Conservation (phyloP, 1,284 basidiomycete species). For the Ganoderma sinense region DNA sequence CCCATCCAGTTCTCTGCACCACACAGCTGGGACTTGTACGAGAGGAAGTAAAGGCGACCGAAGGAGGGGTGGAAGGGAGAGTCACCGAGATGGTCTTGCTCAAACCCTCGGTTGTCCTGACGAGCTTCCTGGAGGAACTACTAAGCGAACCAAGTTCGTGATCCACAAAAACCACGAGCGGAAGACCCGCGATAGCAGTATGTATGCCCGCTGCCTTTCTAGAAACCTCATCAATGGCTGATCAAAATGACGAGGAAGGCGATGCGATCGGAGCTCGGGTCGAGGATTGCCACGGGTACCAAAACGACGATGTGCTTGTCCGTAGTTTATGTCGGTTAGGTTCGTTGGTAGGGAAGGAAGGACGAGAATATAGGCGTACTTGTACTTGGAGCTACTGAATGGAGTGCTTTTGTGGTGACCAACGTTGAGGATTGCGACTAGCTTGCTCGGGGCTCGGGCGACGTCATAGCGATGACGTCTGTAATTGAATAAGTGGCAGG, state of each 20-base stretch:
- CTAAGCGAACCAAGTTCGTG: not conserved
- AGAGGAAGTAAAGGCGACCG: conserved; percentile 26
- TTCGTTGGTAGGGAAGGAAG: not conserved
- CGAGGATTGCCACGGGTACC: not conserved
- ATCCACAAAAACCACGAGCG: not conserved
- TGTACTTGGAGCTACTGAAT: no score
- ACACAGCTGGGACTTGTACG: conserved; percentile 45
- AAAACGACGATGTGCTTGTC: not conserved
- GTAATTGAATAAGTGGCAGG: no score
- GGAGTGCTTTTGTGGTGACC: no score
- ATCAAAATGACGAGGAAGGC: not conserved
- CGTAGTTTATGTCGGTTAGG: not conserved
- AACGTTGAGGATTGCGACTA: no score
- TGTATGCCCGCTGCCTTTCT: not conserved
- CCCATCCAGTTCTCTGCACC: conserved; percentile 40
- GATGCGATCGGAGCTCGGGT: not conserved
- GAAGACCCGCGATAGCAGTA: not conserved
- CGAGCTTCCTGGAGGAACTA: conserved; percentile 10
- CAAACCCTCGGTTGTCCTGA: conserved; percentile 26
- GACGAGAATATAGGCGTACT: no score
- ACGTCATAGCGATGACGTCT: no score
- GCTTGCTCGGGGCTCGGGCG: no score
- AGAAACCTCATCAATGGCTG: not conserved
- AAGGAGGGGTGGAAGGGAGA: not conserved
- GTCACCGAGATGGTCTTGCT: not conserved